phyloP scores from a whole-genome alignment of 148 eudicot species.

The Camellia sinensis region DNA sequence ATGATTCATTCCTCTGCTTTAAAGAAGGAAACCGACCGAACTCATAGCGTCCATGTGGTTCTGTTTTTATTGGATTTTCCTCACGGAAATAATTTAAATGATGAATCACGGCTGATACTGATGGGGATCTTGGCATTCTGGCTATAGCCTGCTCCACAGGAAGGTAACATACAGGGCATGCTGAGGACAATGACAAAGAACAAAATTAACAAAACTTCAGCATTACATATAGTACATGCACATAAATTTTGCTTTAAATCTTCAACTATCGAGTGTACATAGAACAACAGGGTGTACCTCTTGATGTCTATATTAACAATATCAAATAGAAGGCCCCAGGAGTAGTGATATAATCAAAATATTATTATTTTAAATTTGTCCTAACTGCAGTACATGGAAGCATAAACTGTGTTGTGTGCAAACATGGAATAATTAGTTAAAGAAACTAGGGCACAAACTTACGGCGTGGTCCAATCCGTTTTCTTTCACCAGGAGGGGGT shows the following conservation, averaged over 20 bases:
- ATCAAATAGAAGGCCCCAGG: background rate
- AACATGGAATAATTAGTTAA: background rate
- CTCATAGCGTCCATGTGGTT: conserved; percentile 74
- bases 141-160: conserved; percentile 75
- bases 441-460: conserved; percentile 34
- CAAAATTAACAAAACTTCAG: conserved; percentile 6
- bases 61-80: conserved; percentile 52
- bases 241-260: background rate
- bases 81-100: conserved; percentile 68
- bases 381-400: background rate
- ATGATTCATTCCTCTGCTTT: conserved; percentile 69
- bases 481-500: conserved; percentile 67
- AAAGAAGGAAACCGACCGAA: conserved; percentile 90
- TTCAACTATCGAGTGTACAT: background rate
- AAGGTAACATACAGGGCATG: conserved; percentile 91
- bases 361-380: background rate
- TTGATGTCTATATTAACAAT: background rate
- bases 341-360: background rate
- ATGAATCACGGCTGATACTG: conserved; percentile 70
- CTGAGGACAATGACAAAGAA: conserved; percentile 39
- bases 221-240: background rate
- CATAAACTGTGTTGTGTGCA: background rate
- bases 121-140: conserved; percentile 72
- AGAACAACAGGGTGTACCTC: background rate
- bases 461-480: conserved; percentile 86